phyloP scores from a whole-genome alignment of 2,329 filamentous ascomycete genomes.

The Delphinella strobiligena region DNA sequence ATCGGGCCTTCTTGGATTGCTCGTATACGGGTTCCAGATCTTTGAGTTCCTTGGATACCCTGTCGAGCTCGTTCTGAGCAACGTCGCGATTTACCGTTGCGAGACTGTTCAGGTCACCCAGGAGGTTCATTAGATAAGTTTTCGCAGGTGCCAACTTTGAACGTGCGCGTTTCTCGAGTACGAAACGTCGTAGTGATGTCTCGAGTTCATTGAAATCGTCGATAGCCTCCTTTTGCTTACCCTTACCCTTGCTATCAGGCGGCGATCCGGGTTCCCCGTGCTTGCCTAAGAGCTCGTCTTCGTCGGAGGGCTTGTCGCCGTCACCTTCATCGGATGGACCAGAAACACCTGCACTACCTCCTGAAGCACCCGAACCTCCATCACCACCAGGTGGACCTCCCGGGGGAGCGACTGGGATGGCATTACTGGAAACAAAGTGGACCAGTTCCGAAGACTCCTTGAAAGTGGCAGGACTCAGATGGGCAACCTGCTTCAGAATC shows the following conservation, averaged over 20 bases:
- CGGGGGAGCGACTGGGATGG: constrained; percentile 61
- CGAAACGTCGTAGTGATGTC: constrained; percentile 78
- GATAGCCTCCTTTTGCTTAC: constrained; percentile 63
- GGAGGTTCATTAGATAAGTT: constrained; percentile 87
- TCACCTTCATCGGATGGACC: constrained; percentile 23
- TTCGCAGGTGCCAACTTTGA: constrained; percentile 93
- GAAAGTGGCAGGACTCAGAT: constrained; percentile 81
- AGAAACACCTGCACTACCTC: constrained; percentile 21
- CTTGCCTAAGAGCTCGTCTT: constrained; percentile 43
- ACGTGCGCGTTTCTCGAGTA: constrained; percentile 85
- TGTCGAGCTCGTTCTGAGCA: constrained; percentile 70
- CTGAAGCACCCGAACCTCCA: constrained; percentile 26
- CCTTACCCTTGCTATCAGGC: constrained; percentile 58
- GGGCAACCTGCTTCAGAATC: constrained; percentile 79
- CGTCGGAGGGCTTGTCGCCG: constrained; percentile 23
- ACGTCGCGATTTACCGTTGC: constrained; percentile 81
- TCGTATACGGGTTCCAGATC: constrained; percentile 79
- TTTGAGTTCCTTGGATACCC: constrained; percentile 67
- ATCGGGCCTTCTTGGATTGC: constrained; percentile 65
- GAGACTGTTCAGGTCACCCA: constrained; percentile 73
- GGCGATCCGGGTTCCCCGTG: constrained; percentile 31
- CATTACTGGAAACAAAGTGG: constrained; percentile 96
- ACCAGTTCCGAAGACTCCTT: constrained; percentile 90
- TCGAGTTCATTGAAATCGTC: constrained; percentile 85
- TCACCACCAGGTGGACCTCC: constrained; percentile 46